These are phyloP conservation scores for Populus simonii DNA, from an alignment of 345 rosid genomes.

Conservation along the genomic window DNA sequence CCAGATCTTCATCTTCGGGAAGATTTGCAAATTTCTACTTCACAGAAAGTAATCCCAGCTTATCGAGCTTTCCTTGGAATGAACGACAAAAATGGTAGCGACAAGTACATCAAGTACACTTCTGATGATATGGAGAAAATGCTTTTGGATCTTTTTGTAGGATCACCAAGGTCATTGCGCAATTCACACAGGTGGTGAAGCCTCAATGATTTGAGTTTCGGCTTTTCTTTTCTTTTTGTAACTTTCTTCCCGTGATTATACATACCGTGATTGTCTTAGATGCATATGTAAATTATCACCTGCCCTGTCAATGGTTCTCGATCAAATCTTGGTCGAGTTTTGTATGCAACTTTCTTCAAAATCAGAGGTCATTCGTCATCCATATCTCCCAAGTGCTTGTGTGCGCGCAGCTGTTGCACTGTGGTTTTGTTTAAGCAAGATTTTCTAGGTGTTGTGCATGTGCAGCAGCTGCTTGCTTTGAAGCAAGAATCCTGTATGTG, in stretches of 20 bases:
- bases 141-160: conserved; percentile 64
- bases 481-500: too few relatives aligned
- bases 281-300: neutral
- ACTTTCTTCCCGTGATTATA: neutral
- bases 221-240: neutral
- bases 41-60: conserved; percentile 67
- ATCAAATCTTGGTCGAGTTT: neutral
- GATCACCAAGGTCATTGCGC: conserved; percentile 39
- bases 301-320: neutral
- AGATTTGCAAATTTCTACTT: conserved; percentile 60
- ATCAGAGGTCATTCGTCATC: too few relatives aligned
- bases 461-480: too few relatives aligned
- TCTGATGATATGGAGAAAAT: conserved; percentile 52
- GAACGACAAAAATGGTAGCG: conserved; percentile 35
- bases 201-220: neutral
- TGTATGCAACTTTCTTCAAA: neutral
- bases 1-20: conserved; percentile 66
- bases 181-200: conserved; percentile 49
- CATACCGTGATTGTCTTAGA: neutral
- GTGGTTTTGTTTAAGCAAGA: too few relatives aligned
- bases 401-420: too few relatives aligned
- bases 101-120: conserved; percentile 54
- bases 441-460: too few relatives aligned
- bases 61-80: conserved; percentile 58
- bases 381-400: too few relatives aligned